Evolutionary conservation across 1,284 basidiomycete genomes (phyloP).

Genomic region (Paramarasmius palmivorus): DNA sequence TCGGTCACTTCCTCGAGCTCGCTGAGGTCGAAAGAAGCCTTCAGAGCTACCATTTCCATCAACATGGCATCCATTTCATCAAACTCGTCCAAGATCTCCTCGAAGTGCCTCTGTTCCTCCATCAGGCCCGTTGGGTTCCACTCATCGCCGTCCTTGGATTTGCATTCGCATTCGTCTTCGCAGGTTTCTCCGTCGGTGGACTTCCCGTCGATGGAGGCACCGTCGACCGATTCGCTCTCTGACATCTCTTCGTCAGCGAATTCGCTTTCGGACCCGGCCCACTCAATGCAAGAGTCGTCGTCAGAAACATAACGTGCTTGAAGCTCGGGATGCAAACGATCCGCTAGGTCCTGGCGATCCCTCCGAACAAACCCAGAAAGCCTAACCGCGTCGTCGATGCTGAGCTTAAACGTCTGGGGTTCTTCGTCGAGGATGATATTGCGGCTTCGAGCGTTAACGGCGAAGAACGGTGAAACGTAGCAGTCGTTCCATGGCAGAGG

Average conservation of each 20-base stretch:
- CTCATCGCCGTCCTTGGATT: too few species aligned
- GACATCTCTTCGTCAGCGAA: too few species aligned
- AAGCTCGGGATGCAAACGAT: too few species aligned
- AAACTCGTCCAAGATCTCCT: too few species aligned
- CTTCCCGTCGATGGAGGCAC: too few species aligned
- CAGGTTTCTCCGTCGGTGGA: too few species aligned
- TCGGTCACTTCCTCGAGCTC: background rate
- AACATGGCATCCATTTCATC: background rate
- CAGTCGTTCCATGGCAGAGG: background rate
- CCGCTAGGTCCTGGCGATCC: background rate
- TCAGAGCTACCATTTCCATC: background rate
- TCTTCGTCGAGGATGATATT: background rate
- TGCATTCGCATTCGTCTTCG: too few species aligned
- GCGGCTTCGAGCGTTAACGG: background rate
- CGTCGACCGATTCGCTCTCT: background rate
- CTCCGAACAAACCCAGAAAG: background rate
- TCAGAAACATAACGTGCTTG: too few species aligned
- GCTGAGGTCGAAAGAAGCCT: background rate
- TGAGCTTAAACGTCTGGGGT: background rate
- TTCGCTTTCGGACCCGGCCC: too few species aligned
- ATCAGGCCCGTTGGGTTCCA: background rate
- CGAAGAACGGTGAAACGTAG: background rate
- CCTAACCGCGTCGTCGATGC: background rate
- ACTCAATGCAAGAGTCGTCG: background rate
- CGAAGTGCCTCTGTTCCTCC: background rate